These are phyloP conservation scores for Elsinoe necatrix DNA, from an alignment of 2,329 filamentous ascomycete species.

Conservation along the genomic window DNA sequence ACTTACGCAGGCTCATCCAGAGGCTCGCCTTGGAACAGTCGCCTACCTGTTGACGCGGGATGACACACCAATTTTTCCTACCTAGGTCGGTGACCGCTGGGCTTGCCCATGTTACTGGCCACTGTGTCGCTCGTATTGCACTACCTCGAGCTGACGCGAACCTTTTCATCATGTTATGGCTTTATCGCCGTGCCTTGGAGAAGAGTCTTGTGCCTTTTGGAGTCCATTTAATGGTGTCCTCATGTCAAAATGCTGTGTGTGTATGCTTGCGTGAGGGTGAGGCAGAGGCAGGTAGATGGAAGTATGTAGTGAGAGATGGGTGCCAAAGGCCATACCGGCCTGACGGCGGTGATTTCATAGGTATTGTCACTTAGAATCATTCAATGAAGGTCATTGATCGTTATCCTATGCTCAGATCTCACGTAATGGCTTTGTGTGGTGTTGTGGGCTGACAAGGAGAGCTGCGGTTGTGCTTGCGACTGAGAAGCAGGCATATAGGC, in stretches of 20 bases:
- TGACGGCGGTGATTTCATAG: not conserved
- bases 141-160: slow-evolving; percentile 66
- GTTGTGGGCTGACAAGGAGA: not conserved
- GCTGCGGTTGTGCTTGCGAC: not conserved
- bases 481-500: not conserved
- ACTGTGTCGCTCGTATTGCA: slow-evolving; percentile 71
- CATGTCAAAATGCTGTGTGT: not conserved
- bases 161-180: slow-evolving; percentile 25
- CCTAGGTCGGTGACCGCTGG: slow-evolving; percentile 50
- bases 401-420: not conserved
- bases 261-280: not conserved
- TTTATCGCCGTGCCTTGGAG: slow-evolving; percentile 3
- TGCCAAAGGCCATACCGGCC: not conserved
- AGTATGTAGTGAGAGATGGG: not conserved
- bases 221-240: not conserved
- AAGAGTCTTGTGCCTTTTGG: not conserved
- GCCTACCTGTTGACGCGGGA: not conserved
- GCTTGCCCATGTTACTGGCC: slow-evolving; percentile 59
- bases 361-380: not conserved
- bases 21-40: not conserved
- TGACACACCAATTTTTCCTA: slow-evolving; percentile 53
- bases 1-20: too few species aligned
- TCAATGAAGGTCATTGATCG: not conserved
- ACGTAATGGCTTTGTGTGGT: not conserved
- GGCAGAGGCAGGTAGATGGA: not conserved